Evolutionary conservation across 148 eudicot genomes (phyloP).

Genomic region (Beta vulgaris): DNA sequence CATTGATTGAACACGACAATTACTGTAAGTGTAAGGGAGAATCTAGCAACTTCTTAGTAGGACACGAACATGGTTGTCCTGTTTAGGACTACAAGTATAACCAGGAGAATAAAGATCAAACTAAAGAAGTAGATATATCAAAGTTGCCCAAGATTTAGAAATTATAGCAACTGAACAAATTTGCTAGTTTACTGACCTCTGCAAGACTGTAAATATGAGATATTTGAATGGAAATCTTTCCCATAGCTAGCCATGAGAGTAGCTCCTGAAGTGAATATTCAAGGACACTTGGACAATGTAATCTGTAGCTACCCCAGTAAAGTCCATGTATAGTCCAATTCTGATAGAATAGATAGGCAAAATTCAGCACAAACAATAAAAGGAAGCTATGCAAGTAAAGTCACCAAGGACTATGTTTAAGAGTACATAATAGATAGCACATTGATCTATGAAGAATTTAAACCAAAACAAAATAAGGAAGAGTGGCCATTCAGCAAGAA

Average conservation of each 20-base stretch:
- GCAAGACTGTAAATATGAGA: conserved; percentile 65
- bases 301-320: conserved; percentile 89
- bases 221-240: conserved; percentile 58
- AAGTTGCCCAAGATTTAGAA: neutral
- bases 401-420: neutral
- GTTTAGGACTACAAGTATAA: neutral
- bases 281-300: conserved; percentile 56
- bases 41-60: neutral
- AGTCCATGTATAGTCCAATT: conserved; percentile 99
- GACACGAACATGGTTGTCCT: neutral
- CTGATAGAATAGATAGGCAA: conserved; percentile 36
- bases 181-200: conserved; percentile 47
- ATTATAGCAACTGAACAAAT: neutral
- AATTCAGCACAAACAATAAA: conserved; percentile 10
- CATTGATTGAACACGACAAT: neutral
- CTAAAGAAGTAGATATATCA: neutral
- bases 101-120: neutral
- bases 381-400: neutral
- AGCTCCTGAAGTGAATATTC: conserved; percentile 75
- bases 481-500: neutral
- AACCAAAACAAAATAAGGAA: neutral
- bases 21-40: neutral
- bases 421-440: neutral
- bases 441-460: neutral
- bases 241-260: conserved; percentile 70